Conservation (phyloP, 2,329 filamentous ascomycete species). For the Exophiala sp. region DNA sequence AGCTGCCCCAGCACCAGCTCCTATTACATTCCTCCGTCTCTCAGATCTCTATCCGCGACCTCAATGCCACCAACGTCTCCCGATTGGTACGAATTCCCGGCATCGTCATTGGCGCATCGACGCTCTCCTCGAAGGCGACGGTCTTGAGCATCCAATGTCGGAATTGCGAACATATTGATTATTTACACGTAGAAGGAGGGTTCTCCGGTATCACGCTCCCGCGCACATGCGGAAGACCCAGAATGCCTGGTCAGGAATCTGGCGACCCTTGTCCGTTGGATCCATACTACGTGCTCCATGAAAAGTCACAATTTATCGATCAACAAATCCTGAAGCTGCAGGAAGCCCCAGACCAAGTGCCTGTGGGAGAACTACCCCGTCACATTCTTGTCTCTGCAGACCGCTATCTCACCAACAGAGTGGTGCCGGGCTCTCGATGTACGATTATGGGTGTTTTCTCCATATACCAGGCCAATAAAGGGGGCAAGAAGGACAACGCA, state of each 20-base stretch:
- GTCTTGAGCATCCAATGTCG: conserved; percentile 80
- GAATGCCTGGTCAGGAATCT: conserved; percentile 54
- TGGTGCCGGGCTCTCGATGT: conserved; percentile 90
- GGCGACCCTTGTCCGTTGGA: conserved; percentile 79
- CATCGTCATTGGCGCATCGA: conserved; percentile 95
- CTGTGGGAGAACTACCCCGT: conserved; percentile 87
- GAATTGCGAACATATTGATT: conserved; percentile 68
- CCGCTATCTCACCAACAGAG: conserved; percentile 87
- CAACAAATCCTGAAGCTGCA: conserved; percentile 98
- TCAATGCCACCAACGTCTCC: conserved; percentile 87
- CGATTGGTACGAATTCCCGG: conserved; percentile 94
- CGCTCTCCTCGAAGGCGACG: conserved; percentile 92
- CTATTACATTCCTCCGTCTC: conserved; percentile 88
- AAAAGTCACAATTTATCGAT: conserved; percentile 90
- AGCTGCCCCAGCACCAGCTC: conserved; percentile 85
- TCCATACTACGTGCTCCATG: conserved; percentile 92
- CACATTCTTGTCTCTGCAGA: conserved; percentile 97
- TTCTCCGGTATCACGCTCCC: conserved; percentile 85
- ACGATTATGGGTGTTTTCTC: conserved; percentile 97
- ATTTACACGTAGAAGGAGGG: conserved; percentile 69
- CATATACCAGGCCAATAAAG: conserved; percentile 84
- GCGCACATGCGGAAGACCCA: conserved; percentile 63
- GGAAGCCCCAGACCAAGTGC: conserved; percentile 94
- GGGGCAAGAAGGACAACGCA: conserved; percentile 70
- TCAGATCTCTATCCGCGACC: conserved; percentile 85